phyloP scores from a whole-genome alignment of 2,329 filamentous ascomycete species.

The Catunica adiposa region DNA sequence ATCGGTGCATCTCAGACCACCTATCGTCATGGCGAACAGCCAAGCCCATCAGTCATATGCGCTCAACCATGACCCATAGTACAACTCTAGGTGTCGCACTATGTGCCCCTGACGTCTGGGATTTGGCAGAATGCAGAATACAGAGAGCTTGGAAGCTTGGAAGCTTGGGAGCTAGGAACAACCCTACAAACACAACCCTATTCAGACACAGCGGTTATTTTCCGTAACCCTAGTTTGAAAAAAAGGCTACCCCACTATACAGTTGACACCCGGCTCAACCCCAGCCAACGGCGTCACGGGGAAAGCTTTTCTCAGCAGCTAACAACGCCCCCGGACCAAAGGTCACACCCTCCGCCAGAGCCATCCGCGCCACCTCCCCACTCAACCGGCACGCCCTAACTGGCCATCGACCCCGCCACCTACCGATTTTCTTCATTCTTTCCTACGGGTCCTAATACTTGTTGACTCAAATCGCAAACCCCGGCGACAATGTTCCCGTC shows the following conservation, averaged over 20 bases:
- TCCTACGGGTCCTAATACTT: background rate
- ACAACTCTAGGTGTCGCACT: background rate
- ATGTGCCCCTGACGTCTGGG: background rate
- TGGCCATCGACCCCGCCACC: background rate
- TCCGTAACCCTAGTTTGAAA: no score
- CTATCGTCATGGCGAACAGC: background rate
- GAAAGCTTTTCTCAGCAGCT: constrained; percentile 13
- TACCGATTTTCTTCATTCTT: background rate
- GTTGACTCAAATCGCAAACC: constrained; percentile 2
- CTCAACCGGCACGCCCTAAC: background rate
- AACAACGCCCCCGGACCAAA: background rate
- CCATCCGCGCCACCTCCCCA: background rate
- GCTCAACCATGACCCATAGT: background rate
- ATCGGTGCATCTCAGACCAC: constrained; percentile 1
- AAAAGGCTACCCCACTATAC: constrained; percentile 9
- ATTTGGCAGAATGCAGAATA: background rate
- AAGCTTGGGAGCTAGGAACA: no score
- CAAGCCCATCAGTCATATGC: background rate
- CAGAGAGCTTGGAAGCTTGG: background rate
- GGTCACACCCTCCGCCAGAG: background rate
- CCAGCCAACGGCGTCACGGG: constrained; percentile 6
- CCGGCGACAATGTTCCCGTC: constrained; percentile 35
- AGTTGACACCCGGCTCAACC: constrained; percentile 3
- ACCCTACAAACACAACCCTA: no score
- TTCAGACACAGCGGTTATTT: no score